Base-by-base conservation (phyloP, 2,329 filamentous ascomycete species). In the Sclerotinia subarctica region DNA sequence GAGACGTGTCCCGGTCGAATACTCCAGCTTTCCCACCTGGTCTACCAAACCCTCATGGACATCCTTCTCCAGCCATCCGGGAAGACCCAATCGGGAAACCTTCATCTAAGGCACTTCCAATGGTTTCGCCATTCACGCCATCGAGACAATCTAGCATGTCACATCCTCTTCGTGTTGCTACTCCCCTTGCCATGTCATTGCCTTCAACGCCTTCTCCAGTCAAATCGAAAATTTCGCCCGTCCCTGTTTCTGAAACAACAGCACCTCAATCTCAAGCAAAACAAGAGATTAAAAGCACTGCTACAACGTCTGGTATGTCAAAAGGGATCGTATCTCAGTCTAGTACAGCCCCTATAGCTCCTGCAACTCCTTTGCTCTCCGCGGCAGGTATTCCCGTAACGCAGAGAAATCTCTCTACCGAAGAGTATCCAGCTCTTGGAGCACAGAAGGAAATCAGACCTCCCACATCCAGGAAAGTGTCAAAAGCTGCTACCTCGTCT, bases 391-490 rank as follows among this genome's bases (percentile, higher is more conserved):
- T 49, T 29, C 35, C 62, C 32, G 62, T 21, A 44, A 46, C 62
- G 17, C 62, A 54, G 10, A 64, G 38, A 21, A 44, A 24, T 26
- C 56, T 60, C n/a, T 58, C 54, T 8, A 47, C 42, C 19, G 86
- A 89, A 72, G 87, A 90, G 72, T 90, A 89, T 72, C 88, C 88
- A 15, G 83, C 86, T 3, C 78, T 89, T 7, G 81, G 57, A 24
- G 8, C 58, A 26, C 32, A 44, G 15, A 54, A 63, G 13, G 47
- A 84, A 11, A 76, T 19, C 1, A 77, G 74, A 58, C 62, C 58
- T 35, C 46, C 67, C 26, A 21, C 63, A 58, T 69, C 71, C 26
- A 69, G 21, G 21, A 62, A 67, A 35, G 49, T 29, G 15, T 19
- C 68, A 56, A 75, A 72, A 44, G 19, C 68, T 32, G 56, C 57